Evolutionary conservation across 75 land plant genomes (phyloP).

Genomic region (Pinus albicaulis): DNA sequence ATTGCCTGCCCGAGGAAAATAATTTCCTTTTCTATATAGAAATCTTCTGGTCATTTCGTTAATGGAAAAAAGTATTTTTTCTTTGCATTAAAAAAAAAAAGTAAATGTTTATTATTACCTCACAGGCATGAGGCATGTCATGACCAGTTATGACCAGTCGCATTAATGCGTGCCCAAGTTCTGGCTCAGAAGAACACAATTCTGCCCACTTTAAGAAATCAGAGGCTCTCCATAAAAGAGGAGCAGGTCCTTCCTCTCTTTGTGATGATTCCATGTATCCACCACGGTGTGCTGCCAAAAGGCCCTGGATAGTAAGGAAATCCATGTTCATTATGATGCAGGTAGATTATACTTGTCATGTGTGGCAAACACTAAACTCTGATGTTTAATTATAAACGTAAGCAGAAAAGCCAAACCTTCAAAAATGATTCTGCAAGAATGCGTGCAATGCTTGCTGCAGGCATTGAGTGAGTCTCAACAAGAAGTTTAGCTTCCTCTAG

Average conservation of each 20-base stretch:
- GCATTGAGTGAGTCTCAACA: constrained; percentile 82
- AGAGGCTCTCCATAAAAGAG: constrained; percentile 85
- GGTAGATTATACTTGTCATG: not conserved
- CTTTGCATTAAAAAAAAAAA: not conserved
- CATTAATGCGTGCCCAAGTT: constrained; percentile 95
- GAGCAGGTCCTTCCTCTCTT: constrained; percentile 94
- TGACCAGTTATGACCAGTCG: constrained; percentile 88
- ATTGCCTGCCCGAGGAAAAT: not conserved
- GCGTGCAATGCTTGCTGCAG: constrained; percentile 75
- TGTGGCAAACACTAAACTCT: not conserved
- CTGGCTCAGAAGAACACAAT: constrained; percentile 92
- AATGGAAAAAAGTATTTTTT: not conserved
- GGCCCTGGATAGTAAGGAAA: constrained; percentile 47
- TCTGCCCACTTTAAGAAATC: constrained; percentile 91
- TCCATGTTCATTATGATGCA: constrained; percentile 17
- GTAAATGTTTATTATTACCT: constrained; percentile 45
- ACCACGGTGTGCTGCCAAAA: constrained; percentile 94
- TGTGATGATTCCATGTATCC: constrained; percentile 85
- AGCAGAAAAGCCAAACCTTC: constrained; percentile 45
- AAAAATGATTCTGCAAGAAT: constrained; percentile 92
- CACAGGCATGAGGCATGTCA: constrained; percentile 95
- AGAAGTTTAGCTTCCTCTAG: constrained; percentile 84
- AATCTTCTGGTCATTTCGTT: constrained; percentile 35
- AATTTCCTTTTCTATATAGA: not conserved
- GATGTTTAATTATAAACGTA: constrained; percentile 22